Base-by-base conservation (phyloP, 441 rosid genomes). In the Arabidopsis hybrid region DNA sequence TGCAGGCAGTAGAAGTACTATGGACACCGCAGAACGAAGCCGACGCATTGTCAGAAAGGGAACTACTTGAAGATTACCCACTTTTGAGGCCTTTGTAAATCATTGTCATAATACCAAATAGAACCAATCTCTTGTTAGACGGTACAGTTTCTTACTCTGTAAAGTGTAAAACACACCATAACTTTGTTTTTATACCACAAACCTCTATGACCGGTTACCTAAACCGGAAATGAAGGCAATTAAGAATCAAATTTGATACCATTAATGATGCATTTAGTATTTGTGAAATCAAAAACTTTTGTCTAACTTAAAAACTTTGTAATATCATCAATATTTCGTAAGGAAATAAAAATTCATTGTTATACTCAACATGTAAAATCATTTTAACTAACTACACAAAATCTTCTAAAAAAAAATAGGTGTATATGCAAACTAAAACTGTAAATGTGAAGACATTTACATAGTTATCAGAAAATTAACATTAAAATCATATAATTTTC, bases 11-110 rank as follows among this genome's bases (percentile, higher is more conserved):
- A 32, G 97, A 94, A 83, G 99, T 89, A 67, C 74, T 94, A 76
- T 90, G 97, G 99, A 92, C 97, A 40, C 97, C 99, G 7, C 97
- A 94, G 71, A 82, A 90, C 61, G 97, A 89, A 79, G 81, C 85
- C 16, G 97, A 88, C 64, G 84, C 88, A 3, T 70, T 95, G 45
- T 79, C 97, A 11, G 93, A 92, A 75, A 78, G 87, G 46, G 93
- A 91, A 76, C 83, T 95, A 43, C 96, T 88, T n/a, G 93, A 90
- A 82, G 97, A 92, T 83, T 95, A 91, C 83, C 90, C 99, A 21
- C 86, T 92, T 66, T 82, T 92, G 88, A 92, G 94, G 88, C 94
- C 97, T 53, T 55, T 95, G 60, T 90, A 71, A 71, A 21, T 38
- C 31, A 21, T 18, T 18, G 18, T 50, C 35, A 14, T 17, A 34